phyloP scores from a whole-genome alignment of 805 yeast species.

The Phaffomyces antillensis region DNA sequence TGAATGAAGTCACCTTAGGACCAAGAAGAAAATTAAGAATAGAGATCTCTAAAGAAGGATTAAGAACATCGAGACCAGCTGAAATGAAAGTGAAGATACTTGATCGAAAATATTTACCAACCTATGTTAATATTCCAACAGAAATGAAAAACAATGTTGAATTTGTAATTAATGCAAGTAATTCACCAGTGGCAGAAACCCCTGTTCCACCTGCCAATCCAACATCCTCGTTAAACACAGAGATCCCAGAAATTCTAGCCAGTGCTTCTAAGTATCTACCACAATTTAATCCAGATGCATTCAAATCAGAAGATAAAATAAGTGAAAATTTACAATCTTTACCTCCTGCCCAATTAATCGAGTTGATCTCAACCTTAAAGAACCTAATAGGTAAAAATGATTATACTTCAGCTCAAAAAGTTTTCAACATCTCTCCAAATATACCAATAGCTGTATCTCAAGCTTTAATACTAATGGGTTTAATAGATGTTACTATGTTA shows the following conservation, averaged over 20 bases:
- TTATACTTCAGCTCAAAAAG: slow-evolving; percentile 41
- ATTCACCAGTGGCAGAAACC: neutral
- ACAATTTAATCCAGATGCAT: slow-evolving; percentile 34
- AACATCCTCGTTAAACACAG: neutral
- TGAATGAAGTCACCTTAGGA: slow-evolving; percentile 39
- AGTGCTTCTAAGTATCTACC: slow-evolving; percentile 56
- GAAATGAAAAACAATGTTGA: slow-evolving; percentile 11
- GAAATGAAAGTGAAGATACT: slow-evolving; percentile 38
- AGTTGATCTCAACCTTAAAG: slow-evolving; percentile 60
- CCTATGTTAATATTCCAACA: slow-evolving; percentile 49
- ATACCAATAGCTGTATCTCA: slow-evolving; percentile 66
- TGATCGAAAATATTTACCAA: slow-evolving; percentile 42
- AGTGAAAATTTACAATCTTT: slow-evolving; percentile 55
- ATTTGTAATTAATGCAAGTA: slow-evolving; percentile 24
- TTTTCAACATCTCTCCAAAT: slow-evolving; percentile 46
- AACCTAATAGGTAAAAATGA: slow-evolving; percentile 26
- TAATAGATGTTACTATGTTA: slow-evolving; percentile 64
- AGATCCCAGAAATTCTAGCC: slow-evolving; percentile 41
- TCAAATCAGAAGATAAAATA: slow-evolving; percentile 48
- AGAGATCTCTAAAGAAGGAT: slow-evolving; percentile 57
- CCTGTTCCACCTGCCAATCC: slow-evolving; percentile 1
- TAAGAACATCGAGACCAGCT: slow-evolving; percentile 28
- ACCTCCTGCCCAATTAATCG: slow-evolving; percentile 66
- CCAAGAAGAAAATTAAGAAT: slow-evolving; percentile 41
- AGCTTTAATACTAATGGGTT: slow-evolving; percentile 69